Evolutionary conservation across 345 rosid genomes (phyloP), one percentile per base, ranked within the genome.

Genomic region (Lumnitzera racemosa): DNA sequence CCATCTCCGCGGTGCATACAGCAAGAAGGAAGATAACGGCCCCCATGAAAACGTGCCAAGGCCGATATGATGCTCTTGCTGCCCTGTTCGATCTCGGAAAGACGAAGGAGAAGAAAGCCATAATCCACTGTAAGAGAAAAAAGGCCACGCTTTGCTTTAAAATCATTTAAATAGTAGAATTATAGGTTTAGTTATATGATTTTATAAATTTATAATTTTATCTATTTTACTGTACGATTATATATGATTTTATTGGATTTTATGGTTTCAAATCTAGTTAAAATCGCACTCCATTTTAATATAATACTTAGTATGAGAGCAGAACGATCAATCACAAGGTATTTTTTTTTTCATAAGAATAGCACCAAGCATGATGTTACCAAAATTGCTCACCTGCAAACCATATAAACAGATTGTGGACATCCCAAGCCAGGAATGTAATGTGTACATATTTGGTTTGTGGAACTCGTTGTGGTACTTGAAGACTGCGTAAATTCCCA

Each of bases 351-450:
- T n/a, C n/a, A n/a, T n/a, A n/a, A n/a, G 0, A 27, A 27, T 2
- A 5, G 31, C 3, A 27, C 31, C 31, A 27, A 27, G 31, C 31
- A 5, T 27, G 31, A 27, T 20, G 20, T 20, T 27, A 1, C 31
- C 31, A 2, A 7, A 12, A 20, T 15, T n/a, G 15, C 13, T 57
- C 65, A 73, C 89, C 86, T 84, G 84, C 14, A 79, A 52, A 46
- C 71, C 80, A 55, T 61, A 70, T 4, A 82, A 57, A 74, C 70
- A 74, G 79, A 82, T 67, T 72, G 91, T 63, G 31, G 60, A 51
- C 24, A 85, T 73, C 62, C 88, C 91, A 0, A 85, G 61, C 88
- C 88, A 82, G 43, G 82, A 76, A 53, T 81, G 90, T 47, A 81
- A 61, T 52, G 76, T 64, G 16, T 49, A 51, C 71, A 81, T 47